Percentiles rank a stretch among this genome's conserved stretches.
Conservation (phyloP, 495 filamentous ascomycete genomes). For the Podospora pseudocomata region DNA sequence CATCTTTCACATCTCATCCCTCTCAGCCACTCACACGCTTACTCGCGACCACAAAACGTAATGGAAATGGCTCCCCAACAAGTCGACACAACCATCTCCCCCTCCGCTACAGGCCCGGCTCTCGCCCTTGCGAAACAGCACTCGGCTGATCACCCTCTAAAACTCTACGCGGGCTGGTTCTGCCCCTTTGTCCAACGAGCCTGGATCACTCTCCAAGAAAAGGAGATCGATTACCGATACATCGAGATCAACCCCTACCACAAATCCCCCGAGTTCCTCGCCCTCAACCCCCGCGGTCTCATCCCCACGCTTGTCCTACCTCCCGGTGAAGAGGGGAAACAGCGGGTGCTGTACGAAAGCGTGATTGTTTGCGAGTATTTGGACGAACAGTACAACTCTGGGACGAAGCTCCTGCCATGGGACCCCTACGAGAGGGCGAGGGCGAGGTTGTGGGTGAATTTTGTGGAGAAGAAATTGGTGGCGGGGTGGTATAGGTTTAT, state of each 20-base stretch:
- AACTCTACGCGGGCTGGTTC: constrained; percentile 51
- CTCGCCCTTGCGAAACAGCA: constrained; percentile 35
- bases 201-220: constrained; percentile 67
- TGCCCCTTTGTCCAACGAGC: constrained; percentile 60
- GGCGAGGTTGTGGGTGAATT: constrained; percentile 66
- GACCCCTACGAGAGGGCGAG: constrained; percentile 55
- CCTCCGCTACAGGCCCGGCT: constrained; percentile 31
- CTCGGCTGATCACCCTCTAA: constrained; percentile 36
- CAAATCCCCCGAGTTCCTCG: constrained; percentile 59
- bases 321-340: constrained; percentile 23
- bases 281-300: constrained; percentile 64
- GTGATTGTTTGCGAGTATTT: constrained; percentile 66
- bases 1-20: background rate
- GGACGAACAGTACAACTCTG: constrained; percentile 56
- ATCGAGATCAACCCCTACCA: constrained; percentile 71
- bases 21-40: too few relatives aligned
- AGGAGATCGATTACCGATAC: constrained; percentile 67
- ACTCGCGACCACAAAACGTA: background rate
- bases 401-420: constrained; percentile 51
- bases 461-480: constrained; percentile 58
- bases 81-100: background rate
- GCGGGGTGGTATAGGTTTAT: constrained; percentile 62
- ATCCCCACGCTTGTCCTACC: constrained; percentile 59
- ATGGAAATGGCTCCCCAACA: background rate
- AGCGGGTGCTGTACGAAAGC: constrained; percentile 63